A percentile compares a stretch with the other conserved stretches of the same genome.
Evolutionary conservation across 225 moss, liverwort and hornwort genomes (phyloP).

Genomic region (Pleurozium schreberi): DNA sequence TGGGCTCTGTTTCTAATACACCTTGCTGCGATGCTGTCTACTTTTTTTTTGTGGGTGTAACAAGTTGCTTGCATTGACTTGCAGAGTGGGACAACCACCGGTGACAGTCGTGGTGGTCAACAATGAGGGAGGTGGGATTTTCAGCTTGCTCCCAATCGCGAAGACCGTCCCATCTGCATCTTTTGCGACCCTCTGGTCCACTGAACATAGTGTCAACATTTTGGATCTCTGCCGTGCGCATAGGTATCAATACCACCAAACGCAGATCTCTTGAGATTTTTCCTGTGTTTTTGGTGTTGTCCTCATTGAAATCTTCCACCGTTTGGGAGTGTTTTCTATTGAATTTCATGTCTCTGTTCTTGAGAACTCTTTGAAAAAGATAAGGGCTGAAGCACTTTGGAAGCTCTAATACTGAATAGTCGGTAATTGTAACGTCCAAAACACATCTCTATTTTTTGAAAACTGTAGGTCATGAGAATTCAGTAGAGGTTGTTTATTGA

Average conservation of each 20-base stretch:
- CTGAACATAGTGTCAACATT: slow-evolving; percentile 60
- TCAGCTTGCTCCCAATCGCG: slow-evolving; percentile 80
- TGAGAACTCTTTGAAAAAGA: background rate
- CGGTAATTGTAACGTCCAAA: background rate
- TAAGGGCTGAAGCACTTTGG: background rate
- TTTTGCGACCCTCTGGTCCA: slow-evolving; percentile 69
- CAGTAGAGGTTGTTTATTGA: background rate
- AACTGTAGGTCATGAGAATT: background rate
- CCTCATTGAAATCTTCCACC: background rate
- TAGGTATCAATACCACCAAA: slow-evolving; percentile 32
- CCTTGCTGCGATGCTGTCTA: background rate
- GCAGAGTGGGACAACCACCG: slow-evolving; percentile 84
- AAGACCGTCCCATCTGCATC: slow-evolving; percentile 46
- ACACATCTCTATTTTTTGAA: background rate
- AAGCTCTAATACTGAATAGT: background rate
- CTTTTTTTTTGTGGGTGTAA: background rate
- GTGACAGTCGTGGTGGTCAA: slow-evolving; percentile 94
- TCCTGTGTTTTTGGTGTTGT: background rate
- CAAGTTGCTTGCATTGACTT: slow-evolving; percentile 2
- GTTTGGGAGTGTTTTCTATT: background rate
- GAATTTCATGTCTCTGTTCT: background rate
- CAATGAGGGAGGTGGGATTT: slow-evolving; percentile 93
- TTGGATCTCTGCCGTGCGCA: slow-evolving; percentile 79
- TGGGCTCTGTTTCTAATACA: background rate
- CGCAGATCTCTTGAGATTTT: background rate